These are phyloP conservation scores for Cordia subcordata DNA, from an alignment of 257 asterid species.

Conservation along the genomic window DNA sequence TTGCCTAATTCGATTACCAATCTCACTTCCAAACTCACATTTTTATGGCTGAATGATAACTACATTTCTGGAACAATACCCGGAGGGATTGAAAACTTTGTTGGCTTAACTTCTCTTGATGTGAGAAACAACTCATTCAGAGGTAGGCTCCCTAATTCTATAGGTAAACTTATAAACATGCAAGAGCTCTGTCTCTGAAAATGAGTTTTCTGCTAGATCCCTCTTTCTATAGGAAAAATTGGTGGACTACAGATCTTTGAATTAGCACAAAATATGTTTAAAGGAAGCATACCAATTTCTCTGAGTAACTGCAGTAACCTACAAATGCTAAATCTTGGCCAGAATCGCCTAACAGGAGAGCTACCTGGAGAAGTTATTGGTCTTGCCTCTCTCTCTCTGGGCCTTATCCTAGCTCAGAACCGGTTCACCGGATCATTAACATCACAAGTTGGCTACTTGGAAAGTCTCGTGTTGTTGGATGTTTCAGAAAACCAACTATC, in stretches of 20 bases:
- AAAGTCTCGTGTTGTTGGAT: constrained; percentile 10
- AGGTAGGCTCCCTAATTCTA: constrained; percentile 24
- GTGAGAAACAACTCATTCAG: constrained; percentile 15
- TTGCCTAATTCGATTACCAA: constrained; percentile 28
- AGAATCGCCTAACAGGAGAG: constrained; percentile 12
- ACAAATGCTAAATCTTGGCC: constrained; percentile 18
- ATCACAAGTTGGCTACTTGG: constrained; percentile 18
- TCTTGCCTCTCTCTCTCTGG: constrained; percentile 16
- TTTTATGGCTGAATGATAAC: constrained; percentile 21
- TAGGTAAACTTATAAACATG: constrained; percentile 22
- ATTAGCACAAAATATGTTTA: constrained; percentile 19
- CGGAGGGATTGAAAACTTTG: constrained; percentile 21
- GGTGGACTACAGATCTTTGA: constrained; percentile 15
- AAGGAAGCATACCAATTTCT: constrained; percentile 23
- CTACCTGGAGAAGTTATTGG: constrained; percentile 15
- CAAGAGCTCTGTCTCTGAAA: constrained; percentile 10
- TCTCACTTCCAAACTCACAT: constrained; percentile 24
- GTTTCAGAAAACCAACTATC: constrained; percentile 22
- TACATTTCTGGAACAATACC: constrained; percentile 27
- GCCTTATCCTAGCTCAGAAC: constrained; percentile 9
- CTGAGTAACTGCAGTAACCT: constrained; percentile 22
- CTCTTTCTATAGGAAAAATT: constrained; percentile 27
- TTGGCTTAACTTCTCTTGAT: constrained; percentile 13
- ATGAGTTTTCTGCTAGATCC: constrained; percentile 23
- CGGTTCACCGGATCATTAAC: constrained; percentile 29